Conservation (phyloP, 306 rosid genomes). For the Gynostemma pentaphyllum region DNA sequence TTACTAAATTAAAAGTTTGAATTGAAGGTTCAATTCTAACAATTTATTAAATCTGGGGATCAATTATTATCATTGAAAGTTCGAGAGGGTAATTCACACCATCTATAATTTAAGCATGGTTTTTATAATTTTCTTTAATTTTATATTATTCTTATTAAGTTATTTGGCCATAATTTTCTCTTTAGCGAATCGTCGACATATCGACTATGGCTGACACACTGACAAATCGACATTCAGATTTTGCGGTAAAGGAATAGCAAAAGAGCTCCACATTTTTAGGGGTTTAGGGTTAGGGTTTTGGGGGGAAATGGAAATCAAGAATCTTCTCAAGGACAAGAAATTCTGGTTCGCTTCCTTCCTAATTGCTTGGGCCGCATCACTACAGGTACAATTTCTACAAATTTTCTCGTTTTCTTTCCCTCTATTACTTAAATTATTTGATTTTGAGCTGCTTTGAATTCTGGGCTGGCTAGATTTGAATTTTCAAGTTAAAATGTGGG, state of each 20-base stretch:
- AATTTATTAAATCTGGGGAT: no score
- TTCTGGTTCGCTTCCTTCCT: conserved; percentile 69
- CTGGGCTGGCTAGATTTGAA: background rate
- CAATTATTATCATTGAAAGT: no score
- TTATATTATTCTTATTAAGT: no score
- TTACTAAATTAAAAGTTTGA: no score
- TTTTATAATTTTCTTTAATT: no score
- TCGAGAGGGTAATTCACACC: no score
- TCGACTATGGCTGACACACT: background rate
- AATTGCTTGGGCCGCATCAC: conserved; percentile 67
- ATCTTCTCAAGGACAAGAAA: conserved; percentile 54
- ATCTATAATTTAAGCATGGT: no score
- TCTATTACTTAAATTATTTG: background rate
- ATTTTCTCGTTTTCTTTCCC: background rate
- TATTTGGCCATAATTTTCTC: no score
- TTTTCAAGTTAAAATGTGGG: background rate
- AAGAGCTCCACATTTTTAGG: background rate
- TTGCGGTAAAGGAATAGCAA: background rate
- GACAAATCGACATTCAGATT: background rate
- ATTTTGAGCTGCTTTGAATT: background rate
- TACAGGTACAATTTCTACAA: conserved; percentile 32
- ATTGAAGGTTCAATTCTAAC: no score
- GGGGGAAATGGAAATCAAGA: conserved; percentile 39
- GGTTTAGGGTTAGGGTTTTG: conserved; percentile 16
- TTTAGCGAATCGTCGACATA: no score